phyloP scores from a whole-genome alignment of 2,329 filamentous ascomycete genomes.

The Penicillium palitans region DNA sequence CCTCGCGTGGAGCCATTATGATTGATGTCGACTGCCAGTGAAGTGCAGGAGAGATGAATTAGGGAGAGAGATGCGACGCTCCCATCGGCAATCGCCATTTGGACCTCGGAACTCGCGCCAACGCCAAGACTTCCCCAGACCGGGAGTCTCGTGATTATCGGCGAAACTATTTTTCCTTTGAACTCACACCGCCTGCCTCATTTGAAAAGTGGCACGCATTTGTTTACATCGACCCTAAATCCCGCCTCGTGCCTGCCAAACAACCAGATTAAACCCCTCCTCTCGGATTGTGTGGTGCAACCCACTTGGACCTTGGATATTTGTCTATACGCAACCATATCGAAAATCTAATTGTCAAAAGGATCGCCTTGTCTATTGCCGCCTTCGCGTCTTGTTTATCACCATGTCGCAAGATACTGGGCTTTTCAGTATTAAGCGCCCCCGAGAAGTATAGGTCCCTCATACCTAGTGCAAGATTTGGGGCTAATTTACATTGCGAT shows the following conservation, averaged over 20 bases:
- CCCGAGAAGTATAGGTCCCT: slow-evolving; percentile 71
- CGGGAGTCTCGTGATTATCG: slow-evolving; percentile 33
- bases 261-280: slow-evolving; percentile 21
- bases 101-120: slow-evolving; percentile 40
- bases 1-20: slow-evolving; percentile 84
- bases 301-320: slow-evolving; percentile 2
- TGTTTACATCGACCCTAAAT: slow-evolving; percentile 37
- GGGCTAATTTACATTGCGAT: slow-evolving; percentile 21
- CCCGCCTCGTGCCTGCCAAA: slow-evolving; percentile 16
- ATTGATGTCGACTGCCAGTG: slow-evolving; percentile 13
- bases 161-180: slow-evolving; percentile 23
- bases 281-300: slow-evolving; percentile 16
- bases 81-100: slow-evolving; percentile 31
- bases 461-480: slow-evolving; percentile 6
- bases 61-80: slow-evolving; percentile 19
- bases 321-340: slow-evolving; percentile 3
- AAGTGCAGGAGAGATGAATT: slow-evolving; percentile 14
- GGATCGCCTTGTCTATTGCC: slow-evolving; percentile 14
- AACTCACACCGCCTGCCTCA: slow-evolving; percentile 33
- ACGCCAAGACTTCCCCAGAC: slow-evolving; percentile 34
- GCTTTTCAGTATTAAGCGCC: slow-evolving; percentile 87
- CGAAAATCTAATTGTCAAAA: background rate
- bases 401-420: slow-evolving; percentile 84
- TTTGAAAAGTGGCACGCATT: slow-evolving; percentile 29
- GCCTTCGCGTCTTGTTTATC: slow-evolving; percentile 32